Conservation (phyloP, 768 basidiomycete species). For the Lyophyllum shimeji region DNA sequence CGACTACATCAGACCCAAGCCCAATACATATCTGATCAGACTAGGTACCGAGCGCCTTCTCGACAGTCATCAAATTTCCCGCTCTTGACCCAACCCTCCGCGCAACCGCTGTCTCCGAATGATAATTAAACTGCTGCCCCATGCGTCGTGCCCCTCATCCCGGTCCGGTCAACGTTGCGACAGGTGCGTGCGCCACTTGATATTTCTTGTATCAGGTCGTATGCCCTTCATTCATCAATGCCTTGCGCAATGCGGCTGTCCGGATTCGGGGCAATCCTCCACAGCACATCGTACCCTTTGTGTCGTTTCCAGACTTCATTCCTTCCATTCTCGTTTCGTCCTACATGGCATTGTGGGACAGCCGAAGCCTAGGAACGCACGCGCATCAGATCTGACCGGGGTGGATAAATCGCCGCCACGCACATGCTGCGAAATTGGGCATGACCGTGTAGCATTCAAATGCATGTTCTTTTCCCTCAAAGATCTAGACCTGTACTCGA, state of each 20-base stretch:
- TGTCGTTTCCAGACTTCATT: not conserved
- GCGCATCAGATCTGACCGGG: slow-evolving; percentile 19
- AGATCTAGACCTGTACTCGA: not conserved
- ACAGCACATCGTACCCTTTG: not conserved
- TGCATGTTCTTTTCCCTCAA: slow-evolving; percentile 2
- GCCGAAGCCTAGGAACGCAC: not conserved
- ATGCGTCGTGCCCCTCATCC: not conserved
- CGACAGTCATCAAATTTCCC: no score
- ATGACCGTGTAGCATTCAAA: not conserved
- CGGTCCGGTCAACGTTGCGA: not conserved
- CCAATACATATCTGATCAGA: not conserved
- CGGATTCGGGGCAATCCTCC: not conserved
- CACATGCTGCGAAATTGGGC: slow-evolving; percentile 10
- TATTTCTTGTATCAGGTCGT: not conserved
- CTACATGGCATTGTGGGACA: not conserved
- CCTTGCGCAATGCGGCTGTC: not conserved
- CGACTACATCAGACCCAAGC: not conserved
- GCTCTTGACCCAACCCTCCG: not conserved
- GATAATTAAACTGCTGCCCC: not conserved
- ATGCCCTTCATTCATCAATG: not conserved
- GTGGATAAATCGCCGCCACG: slow-evolving; percentile 12
- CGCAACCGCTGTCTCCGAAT: not conserved
- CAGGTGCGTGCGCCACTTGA: slow-evolving; percentile 1
- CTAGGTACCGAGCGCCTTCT: not conserved
- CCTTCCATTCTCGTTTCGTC: not conserved